Evolutionary conservation across 192 early-diverging fungal genomes (phyloP).

Genomic region (Spinellus fusiger): DNA sequence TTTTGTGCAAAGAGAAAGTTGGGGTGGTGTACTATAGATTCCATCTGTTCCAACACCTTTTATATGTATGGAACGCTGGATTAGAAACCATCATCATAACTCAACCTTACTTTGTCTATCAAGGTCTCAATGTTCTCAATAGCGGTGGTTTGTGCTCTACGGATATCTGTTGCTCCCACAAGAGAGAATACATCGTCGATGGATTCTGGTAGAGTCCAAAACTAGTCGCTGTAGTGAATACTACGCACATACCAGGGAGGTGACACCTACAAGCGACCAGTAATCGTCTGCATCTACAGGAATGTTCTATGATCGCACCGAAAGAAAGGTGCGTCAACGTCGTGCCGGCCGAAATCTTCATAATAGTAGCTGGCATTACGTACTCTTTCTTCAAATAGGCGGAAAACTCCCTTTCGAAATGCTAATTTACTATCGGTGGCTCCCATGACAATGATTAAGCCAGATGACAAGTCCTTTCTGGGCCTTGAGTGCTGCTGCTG

Average conservation of each 20-base stretch:
- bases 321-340: background rate
- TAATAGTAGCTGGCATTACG: background rate
- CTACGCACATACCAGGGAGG: background rate
- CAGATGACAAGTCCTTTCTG: background rate
- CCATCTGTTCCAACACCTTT: constrained; percentile 41
- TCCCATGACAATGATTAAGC: constrained; percentile 51
- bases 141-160: constrained; percentile 68
- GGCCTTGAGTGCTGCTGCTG: too few relatives aligned
- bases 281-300: constrained; percentile 22
- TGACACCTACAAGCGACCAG: constrained; percentile 9
- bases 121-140: constrained; percentile 75
- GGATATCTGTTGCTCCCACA: constrained; percentile 74
- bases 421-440: constrained; percentile 83
- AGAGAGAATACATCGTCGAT: constrained; percentile 85
- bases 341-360: background rate
- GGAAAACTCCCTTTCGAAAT: constrained; percentile 84
- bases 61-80: background rate
- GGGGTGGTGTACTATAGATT: constrained; percentile 37
- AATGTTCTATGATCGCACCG: constrained; percentile 14
- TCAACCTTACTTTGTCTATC: constrained; percentile 54
- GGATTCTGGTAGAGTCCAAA: constrained; percentile 71
- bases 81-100: background rate
- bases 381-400: constrained; percentile 77
- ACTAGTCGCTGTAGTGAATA: constrained; percentile 31
- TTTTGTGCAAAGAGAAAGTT: constrained; percentile 41